Evolutionary conservation across 306 rosid species (phyloP).

Genomic region (Mimosa bimucronata): DNA sequence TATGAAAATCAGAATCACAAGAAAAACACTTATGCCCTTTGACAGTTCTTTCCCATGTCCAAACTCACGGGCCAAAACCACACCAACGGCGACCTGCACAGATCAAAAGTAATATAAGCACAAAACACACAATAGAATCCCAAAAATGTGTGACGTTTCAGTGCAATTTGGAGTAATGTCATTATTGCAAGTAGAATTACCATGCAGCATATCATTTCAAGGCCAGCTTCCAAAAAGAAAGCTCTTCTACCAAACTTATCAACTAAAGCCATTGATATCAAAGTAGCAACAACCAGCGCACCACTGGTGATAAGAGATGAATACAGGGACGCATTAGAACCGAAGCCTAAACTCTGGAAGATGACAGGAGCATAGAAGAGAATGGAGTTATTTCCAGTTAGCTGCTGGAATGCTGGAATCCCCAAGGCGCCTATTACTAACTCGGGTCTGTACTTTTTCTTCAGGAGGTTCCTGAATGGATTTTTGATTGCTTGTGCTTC

Average conservation of each 20-base stretch:
- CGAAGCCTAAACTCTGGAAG: conserved; percentile 93
- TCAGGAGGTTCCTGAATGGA: conserved; percentile 73
- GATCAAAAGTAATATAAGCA: background rate
- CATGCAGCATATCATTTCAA: conserved; percentile 88
- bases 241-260: conserved; percentile 92
- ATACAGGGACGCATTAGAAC: conserved; percentile 74
- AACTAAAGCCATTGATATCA: conserved; percentile 81
- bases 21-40: conserved; percentile 64
- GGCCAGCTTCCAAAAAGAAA: conserved; percentile 92
- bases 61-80: conserved; percentile 68
- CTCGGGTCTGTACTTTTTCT: conserved; percentile 82
- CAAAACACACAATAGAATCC: background rate
- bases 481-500: conserved; percentile 62
- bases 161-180: conserved; percentile 16
- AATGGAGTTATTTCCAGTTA: conserved; percentile 95
- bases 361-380: conserved; percentile 98
- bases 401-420: conserved; percentile 94
- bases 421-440: conserved; percentile 92
- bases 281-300: conserved; percentile 78
- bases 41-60: conserved; percentile 73
- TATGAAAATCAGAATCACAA: conserved; percentile 69
- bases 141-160: background rate
- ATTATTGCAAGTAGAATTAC: conserved; percentile 49
- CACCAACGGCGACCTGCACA: conserved; percentile 68
- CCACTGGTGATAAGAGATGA: conserved; percentile 83